These are phyloP conservation scores for Lenwebbia sp. DNA, from an alignment of 345 rosid genomes.

Conservation along the genomic window DNA sequence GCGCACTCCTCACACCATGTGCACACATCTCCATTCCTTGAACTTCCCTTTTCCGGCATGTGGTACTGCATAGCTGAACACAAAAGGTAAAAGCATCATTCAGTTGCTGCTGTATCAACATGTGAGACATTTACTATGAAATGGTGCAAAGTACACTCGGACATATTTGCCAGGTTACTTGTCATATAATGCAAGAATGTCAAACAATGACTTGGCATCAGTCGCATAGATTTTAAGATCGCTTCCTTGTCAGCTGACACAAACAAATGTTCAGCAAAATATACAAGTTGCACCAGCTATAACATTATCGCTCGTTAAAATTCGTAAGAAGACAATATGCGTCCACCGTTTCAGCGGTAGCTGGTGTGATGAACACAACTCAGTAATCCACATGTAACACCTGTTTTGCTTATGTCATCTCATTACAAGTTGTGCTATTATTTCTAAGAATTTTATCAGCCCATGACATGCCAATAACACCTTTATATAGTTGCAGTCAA, in stretches of 20 bases:
- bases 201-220: neutral
- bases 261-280: neutral
- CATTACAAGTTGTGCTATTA: neutral
- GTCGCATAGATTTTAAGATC: neutral
- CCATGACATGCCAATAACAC: neutral
- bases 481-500: neutral
- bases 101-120: neutral
- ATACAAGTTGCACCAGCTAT: neutral
- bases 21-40: slow-evolving; percentile 4
- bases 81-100: neutral
- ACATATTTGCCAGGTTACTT: neutral
- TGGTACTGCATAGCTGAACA: neutral
- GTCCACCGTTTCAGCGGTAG: neutral
- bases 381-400: neutral
- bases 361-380: neutral
- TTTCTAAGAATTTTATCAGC: neutral
- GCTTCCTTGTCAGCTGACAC: neutral
- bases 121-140: neutral
- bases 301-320: neutral
- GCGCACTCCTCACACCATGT: slow-evolving; percentile 23
- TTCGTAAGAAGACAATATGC: neutral
- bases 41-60: slow-evolving; percentile 2
- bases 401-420: neutral
- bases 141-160: neutral
- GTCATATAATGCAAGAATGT: neutral